phyloP scores from a whole-genome alignment of 2,329 filamentous ascomycete genomes.

The Arthrobotrys iridis region DNA sequence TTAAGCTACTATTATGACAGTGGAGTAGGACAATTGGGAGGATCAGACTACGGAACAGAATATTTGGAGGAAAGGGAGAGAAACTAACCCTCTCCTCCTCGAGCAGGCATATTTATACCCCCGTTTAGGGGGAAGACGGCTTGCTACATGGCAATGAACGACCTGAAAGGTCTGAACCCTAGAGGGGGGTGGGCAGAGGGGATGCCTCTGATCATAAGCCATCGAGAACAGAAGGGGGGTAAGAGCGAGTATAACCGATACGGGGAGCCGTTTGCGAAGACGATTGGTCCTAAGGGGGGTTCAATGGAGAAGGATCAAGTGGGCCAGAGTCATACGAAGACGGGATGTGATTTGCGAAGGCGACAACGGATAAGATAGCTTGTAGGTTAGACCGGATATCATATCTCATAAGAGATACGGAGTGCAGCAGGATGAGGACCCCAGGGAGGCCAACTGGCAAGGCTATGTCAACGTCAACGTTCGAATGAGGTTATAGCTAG shows the following conservation, averaged over 20 bases:
- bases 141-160: slow-evolving; percentile 9
- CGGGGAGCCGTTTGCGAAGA: slow-evolving; percentile 20
- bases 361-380: slow-evolving; percentile 16
- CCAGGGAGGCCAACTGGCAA: slow-evolving; percentile 44
- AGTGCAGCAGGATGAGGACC: slow-evolving; percentile 27
- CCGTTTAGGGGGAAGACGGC: slow-evolving; percentile 7
- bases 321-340: slow-evolving; percentile 25
- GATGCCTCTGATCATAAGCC: slow-evolving; percentile 34
- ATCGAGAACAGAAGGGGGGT: slow-evolving; percentile 28
- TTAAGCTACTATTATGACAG: neutral
- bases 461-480: slow-evolving; percentile 14
- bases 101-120: slow-evolving; percentile 52
- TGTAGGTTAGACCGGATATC: slow-evolving; percentile 23
- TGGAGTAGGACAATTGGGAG: slow-evolving; percentile 22
- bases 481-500: slow-evolving; percentile 23
- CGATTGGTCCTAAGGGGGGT: slow-evolving; percentile 33
- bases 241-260: slow-evolving; percentile 41
- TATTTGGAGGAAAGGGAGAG: slow-evolving; percentile 49
- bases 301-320: slow-evolving; percentile 22
- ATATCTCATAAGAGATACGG: slow-evolving; percentile 23
- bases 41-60: slow-evolving; percentile 23
- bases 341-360: slow-evolving; percentile 47
- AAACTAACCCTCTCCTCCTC: slow-evolving; percentile 39
- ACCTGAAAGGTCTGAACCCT: slow-evolving; percentile 53
- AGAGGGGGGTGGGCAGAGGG: slow-evolving; percentile 33